Base-by-base conservation (phyloP, 345 rosid genomes). In the Abelmoschus esculentus region DNA sequence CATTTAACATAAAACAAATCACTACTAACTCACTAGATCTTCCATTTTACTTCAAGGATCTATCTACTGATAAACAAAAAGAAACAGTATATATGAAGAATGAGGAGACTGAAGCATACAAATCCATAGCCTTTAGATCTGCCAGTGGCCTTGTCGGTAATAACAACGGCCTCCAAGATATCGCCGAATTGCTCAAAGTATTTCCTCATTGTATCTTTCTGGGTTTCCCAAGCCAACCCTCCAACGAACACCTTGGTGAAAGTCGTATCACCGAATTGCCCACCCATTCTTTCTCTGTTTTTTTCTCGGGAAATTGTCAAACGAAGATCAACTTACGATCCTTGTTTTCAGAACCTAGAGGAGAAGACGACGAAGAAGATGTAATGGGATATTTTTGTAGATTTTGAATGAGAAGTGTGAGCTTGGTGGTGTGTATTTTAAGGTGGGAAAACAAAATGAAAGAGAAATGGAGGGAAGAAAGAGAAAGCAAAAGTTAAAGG, bases 61-160 rank as follows among this genome's bases (percentile, higher is more conserved):
- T 67, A 74, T 72, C 76, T 67, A 67, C 13, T 36, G 3, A 38
- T 46, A 34, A 19, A 15, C 9, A 7, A 28, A 32, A 40, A 66
- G n/a, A 59, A 17, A 53, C 3, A 18, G 7, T 18, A 7, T 17
- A 18, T 54, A 67, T 59, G 22, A 52, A 67, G 0, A 2, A 68
- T 59, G 22, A 52, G 31, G 44, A 22, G 17, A 54, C 4, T 54
- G n/a, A 38, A 66, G 47, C 90, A 72, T 90, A 93, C 98, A 77
- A 93, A 93, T 82, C 98, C 98, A 46, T 93, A 93, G 82, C 98
- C 98, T 77, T 93, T 93, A 85, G 98, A 93, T 89, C 98, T 91
- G 74, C 97, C 98, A 8, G 95, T 88, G 72, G 97, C 90, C 80
- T 93, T 93, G 72, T 91, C 98, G 70, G 96, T 85, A 82, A 93